Conservation (phyloP, 768 basidiomycete species). For the Kwoniella newhampshirensis region DNA sequence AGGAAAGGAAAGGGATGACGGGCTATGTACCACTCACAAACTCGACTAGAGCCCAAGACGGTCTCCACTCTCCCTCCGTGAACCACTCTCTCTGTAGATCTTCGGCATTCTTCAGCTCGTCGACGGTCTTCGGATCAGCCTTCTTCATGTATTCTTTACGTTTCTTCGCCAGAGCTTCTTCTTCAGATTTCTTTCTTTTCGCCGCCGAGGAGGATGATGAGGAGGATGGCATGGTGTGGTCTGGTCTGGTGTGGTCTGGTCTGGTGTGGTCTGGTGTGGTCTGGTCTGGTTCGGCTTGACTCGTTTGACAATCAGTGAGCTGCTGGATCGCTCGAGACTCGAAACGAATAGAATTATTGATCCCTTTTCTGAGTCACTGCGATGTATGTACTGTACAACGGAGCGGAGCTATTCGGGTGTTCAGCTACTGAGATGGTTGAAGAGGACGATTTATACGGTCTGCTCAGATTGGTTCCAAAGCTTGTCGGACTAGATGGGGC, state of each 20-base stretch:
- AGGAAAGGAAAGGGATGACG: not conserved
- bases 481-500: too few species aligned
- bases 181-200: conserved; percentile 21
- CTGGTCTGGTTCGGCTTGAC: too few species aligned
- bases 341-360: too few species aligned
- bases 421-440: too few species aligned
- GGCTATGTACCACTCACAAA: conserved; percentile 48
- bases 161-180: conserved; percentile 23
- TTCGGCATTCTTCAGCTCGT: conserved; percentile 24
- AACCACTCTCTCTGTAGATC: conserved; percentile 31
- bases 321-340: too few species aligned
- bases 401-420: too few species aligned
- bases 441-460: too few species aligned
- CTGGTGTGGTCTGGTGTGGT: not conserved
- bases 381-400: too few species aligned
- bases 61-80: conserved; percentile 44
- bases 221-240: conserved; percentile 2
- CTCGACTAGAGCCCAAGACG: conserved; percentile 47
- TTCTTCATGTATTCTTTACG: conserved; percentile 28
- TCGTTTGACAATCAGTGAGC: too few species aligned
- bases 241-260: not conserved
- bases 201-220: not conserved
- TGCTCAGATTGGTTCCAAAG: too few species aligned
- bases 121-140: conserved; percentile 31
- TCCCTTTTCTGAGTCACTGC: too few species aligned